These are phyloP conservation scores for Stagonosporopsis chrysanthemi DNA, from an alignment of 2,329 filamentous ascomycete species.

Conservation along the genomic window DNA sequence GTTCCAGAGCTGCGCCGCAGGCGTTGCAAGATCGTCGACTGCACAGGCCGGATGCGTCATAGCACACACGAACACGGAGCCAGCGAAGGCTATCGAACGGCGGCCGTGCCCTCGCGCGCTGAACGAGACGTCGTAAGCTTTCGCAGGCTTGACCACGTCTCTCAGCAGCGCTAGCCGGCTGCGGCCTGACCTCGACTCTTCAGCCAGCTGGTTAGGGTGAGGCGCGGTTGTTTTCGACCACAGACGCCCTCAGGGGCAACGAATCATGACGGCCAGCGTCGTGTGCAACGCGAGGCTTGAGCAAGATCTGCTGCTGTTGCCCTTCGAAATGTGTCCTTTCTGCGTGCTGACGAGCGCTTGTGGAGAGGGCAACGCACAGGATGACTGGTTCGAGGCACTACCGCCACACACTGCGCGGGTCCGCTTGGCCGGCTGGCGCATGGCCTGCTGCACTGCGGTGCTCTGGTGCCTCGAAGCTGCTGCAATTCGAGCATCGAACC, in stretches of 20 bases:
- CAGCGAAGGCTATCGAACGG: slow-evolving; percentile 47
- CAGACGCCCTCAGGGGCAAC: slow-evolving; percentile 19
- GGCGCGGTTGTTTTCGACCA: slow-evolving; percentile 33
- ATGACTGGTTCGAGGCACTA: slow-evolving; percentile 18
- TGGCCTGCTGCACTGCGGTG: slow-evolving; percentile 19
- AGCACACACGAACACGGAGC: slow-evolving; percentile 29
- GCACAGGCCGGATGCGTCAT: slow-evolving; percentile 45
- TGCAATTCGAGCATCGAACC: slow-evolving; percentile 41
- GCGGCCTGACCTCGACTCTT: slow-evolving; percentile 27
- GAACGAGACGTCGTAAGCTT: slow-evolving; percentile 46
- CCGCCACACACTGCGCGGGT: slow-evolving; percentile 27
- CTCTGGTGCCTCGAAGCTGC: slow-evolving; percentile 37
- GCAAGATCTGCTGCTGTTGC: slow-evolving; percentile 23
- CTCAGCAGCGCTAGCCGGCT: slow-evolving; percentile 25
- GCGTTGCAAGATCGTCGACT: slow-evolving; percentile 44
- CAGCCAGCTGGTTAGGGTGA: slow-evolving; percentile 41
- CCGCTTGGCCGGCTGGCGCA: slow-evolving; percentile 16
- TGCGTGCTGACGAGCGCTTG: slow-evolving; percentile 34
- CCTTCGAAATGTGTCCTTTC: slow-evolving; percentile 28
- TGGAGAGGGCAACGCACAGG: slow-evolving; percentile 22
- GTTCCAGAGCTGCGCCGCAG: slow-evolving; percentile 33
- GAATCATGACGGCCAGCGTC: slow-evolving; percentile 20
- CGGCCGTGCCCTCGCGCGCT: slow-evolving; percentile 39
- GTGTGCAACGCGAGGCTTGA: slow-evolving; percentile 29
- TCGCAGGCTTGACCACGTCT: slow-evolving; percentile 26